Conservation (phyloP, 208 protist genomes). For the Herpetomonas tarakana region DNA sequence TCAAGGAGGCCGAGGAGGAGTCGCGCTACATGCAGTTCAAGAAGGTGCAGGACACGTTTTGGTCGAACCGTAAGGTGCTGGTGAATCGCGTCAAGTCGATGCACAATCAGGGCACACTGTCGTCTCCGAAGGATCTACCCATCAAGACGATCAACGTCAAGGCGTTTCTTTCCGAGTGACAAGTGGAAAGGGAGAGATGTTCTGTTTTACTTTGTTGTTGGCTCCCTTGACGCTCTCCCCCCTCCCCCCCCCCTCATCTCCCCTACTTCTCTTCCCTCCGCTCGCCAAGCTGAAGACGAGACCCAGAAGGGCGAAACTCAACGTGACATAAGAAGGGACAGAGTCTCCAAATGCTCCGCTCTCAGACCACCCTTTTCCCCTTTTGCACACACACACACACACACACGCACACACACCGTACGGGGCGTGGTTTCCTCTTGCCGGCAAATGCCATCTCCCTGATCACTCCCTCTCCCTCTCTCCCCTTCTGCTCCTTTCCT, state of each 20-base stretch:
- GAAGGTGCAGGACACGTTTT: slow-evolving; percentile 87
- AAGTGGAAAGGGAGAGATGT: not conserved
- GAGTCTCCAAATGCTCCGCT: too few relatives aligned
- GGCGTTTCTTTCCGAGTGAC: slow-evolving; percentile 72
- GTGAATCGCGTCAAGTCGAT: slow-evolving; percentile 91
- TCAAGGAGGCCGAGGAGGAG: slow-evolving; percentile 90
- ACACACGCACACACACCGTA: too few relatives aligned
- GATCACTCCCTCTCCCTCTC: too few relatives aligned
- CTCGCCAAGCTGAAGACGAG: too few relatives aligned
- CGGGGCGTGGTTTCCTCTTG: too few relatives aligned
- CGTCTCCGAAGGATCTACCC: slow-evolving; percentile 70
- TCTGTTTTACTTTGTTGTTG: slow-evolving; percentile 1
- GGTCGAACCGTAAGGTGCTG: slow-evolving; percentile 87
- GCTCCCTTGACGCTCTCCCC: not conserved
- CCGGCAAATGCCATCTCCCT: too few relatives aligned
- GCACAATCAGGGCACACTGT: slow-evolving; percentile 79
- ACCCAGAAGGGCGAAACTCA: too few relatives aligned
- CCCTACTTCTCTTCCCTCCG: slow-evolving; percentile 3
- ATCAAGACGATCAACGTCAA: slow-evolving; percentile 88
- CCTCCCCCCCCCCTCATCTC: too few relatives aligned
- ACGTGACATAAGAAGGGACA: too few relatives aligned
- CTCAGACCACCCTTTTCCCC: too few relatives aligned
- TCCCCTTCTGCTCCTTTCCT: not conserved
- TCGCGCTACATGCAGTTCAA: slow-evolving; percentile 83
- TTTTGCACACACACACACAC: too few relatives aligned